A percentile compares a stretch with the other conserved stretches of the same genome.
Evolutionary conservation across 2,329 filamentous ascomycete species (phyloP).

Genomic region (Cladosporium velox): DNA sequence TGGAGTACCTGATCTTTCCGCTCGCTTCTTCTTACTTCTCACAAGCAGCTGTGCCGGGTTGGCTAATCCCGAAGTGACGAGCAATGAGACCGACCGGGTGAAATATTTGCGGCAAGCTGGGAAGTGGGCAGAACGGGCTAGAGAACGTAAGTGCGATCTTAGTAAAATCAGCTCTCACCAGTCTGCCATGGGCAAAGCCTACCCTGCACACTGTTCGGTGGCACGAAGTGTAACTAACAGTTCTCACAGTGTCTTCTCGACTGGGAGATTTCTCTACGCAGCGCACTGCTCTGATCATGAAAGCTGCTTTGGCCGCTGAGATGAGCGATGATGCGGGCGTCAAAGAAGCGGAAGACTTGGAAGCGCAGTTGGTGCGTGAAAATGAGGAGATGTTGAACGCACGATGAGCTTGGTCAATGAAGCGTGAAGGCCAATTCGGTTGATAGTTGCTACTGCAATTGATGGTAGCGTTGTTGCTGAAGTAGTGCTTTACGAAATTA

Average conservation of each 20-base stretch:
- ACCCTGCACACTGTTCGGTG: neutral
- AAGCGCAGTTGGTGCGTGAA: conserved; percentile 23
- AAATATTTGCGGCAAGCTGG: neutral
- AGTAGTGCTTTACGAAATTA: neutral
- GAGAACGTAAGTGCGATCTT: conserved; percentile 10
- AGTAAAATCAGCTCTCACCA: neutral
- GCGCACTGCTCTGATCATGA: conserved; percentile 11
- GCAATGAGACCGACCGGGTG: neutral
- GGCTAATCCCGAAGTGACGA: conserved; percentile 12
- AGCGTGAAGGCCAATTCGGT: neutral
- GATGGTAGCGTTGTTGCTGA: neutral
- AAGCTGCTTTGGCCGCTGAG: conserved; percentile 11
- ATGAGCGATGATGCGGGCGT: conserved; percentile 53
- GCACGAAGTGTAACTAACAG: neutral
- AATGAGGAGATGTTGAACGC: conserved; percentile 8
- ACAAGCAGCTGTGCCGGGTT: conserved; percentile 6
- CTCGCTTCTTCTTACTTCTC: conserved; percentile 14
- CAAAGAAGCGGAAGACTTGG: conserved; percentile 29
- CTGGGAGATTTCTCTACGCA: neutral
- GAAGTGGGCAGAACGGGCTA: conserved; percentile 11
- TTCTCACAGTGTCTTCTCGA: neutral
- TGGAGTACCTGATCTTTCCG: neutral
- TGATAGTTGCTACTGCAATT: neutral
- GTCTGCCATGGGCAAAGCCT: neutral
- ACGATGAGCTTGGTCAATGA: neutral